A percentile compares a stretch with the other conserved stretches of the same genome.
Conservation (phyloP, 2,329 filamentous ascomycete species). For the Neoascochyta sp. region DNA sequence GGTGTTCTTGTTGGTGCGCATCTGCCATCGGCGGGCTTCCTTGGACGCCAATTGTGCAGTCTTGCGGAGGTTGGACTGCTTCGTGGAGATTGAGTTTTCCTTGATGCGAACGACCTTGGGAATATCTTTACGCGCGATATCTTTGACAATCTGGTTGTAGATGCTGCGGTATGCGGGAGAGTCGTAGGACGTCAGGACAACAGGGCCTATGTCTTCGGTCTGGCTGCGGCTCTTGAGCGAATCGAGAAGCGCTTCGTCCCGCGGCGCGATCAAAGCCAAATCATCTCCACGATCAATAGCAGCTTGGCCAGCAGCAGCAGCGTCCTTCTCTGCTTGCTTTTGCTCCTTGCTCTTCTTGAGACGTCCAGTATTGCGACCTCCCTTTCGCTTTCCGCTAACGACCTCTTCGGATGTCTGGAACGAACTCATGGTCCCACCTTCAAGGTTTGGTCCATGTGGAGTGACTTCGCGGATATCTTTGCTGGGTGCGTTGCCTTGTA, state of each 20-base stretch:
- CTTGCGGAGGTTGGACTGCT: conserved; percentile 95
- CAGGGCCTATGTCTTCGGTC: conserved; percentile 47
- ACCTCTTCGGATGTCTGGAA: conserved; percentile 66
- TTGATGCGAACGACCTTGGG: conserved; percentile 90
- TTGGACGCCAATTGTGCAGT: conserved; percentile 95
- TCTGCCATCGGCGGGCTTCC: conserved; percentile 94
- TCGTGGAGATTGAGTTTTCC: conserved; percentile 76
- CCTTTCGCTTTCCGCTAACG: conserved; percentile 49
- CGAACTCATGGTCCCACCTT: conserved; percentile 79
- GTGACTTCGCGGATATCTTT: conserved; percentile 72
- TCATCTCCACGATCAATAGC: conserved; percentile 77
- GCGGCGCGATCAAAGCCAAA: conserved; percentile 58
- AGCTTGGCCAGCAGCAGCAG: conserved; percentile 82
- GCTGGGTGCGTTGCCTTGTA: conserved; percentile 72
- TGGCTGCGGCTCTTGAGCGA: conserved; percentile 43
- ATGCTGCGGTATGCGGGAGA: conserved; percentile 96
- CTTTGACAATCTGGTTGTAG: conserved; percentile 95
- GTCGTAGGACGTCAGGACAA: conserved; percentile 57
- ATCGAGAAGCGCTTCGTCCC: conserved; percentile 53
- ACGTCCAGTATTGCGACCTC: conserved; percentile 54
- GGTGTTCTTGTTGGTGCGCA: conserved; percentile 95
- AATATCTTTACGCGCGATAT: conserved; percentile 88
- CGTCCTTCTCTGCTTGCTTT: conserved; percentile 66
- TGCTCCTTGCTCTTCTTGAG: conserved; percentile 84
- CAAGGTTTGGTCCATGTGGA: conserved; percentile 72